phyloP scores from a whole-genome alignment of 1,284 basidiomycete genomes.

The Quambalaria eucalypti region DNA sequence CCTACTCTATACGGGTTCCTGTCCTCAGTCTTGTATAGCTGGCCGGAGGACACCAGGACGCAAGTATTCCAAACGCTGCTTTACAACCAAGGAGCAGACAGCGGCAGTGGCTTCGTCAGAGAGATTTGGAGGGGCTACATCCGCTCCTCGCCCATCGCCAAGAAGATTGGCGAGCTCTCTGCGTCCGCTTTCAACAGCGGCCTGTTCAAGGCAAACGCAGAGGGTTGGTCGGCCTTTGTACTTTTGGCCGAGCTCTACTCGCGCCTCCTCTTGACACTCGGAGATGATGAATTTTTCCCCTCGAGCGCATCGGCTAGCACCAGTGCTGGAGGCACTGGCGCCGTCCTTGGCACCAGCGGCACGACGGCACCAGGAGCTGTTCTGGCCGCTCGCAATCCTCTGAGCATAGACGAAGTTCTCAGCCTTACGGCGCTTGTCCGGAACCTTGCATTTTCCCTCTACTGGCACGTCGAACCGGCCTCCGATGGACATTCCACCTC shows the following conservation, averaged over 20 bases:
- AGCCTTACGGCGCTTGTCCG: slow-evolving; percentile 61
- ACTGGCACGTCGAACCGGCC: slow-evolving; percentile 57
- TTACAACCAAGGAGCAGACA: slow-evolving; percentile 11
- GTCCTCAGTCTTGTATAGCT: slow-evolving; percentile 24
- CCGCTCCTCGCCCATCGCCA: slow-evolving; percentile 23
- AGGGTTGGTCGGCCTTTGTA: slow-evolving; percentile 57
- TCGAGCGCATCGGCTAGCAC: slow-evolving; percentile 24
- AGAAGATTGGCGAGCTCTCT: slow-evolving; percentile 8
- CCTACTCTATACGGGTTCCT: slow-evolving; percentile 34
- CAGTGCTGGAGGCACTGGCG: neutral
- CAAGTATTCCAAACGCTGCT: slow-evolving; percentile 18
- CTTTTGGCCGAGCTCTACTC: slow-evolving; percentile 75
- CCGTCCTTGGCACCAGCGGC: neutral
- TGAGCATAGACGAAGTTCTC: slow-evolving; percentile 73
- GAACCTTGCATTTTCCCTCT: slow-evolving; percentile 70
- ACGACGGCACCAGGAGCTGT: neutral
- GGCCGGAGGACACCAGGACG: slow-evolving; percentile 24
- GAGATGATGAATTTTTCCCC: slow-evolving; percentile 91
- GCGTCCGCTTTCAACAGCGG: neutral
- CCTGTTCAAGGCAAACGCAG: slow-evolving; percentile 4
- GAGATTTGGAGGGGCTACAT: slow-evolving; percentile 44
- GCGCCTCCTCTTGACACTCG: slow-evolving; percentile 78
- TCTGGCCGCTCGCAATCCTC: slow-evolving; percentile 57
- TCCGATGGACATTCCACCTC: neutral
- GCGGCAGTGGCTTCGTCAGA: slow-evolving; percentile 22